These are phyloP conservation scores for Alternaria viburni DNA, from an alignment of 2,329 filamentous ascomycete species.

Conservation along the genomic window DNA sequence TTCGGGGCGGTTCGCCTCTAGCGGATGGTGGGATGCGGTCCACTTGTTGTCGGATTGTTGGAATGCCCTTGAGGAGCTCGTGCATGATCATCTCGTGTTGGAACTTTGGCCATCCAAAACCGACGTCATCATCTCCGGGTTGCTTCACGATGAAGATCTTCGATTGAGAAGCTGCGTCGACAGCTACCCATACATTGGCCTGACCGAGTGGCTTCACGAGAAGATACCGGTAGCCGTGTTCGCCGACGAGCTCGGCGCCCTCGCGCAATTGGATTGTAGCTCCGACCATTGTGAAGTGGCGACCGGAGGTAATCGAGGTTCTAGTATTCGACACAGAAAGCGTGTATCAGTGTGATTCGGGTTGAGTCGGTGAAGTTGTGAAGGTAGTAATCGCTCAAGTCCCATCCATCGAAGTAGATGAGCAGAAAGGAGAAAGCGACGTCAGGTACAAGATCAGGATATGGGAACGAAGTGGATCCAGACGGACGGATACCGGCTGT, in stretches of 20 bases:
- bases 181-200: slow-evolving; percentile 16
- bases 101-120: slow-evolving; percentile 12
- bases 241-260: slow-evolving; percentile 14
- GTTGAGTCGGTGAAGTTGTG: not conserved
- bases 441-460: not conserved
- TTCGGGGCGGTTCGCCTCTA: slow-evolving; percentile 6
- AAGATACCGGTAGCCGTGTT: slow-evolving; percentile 15
- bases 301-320: not conserved
- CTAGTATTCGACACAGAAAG: not conserved
- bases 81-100: slow-evolving; percentile 20
- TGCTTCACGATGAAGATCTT: slow-evolving; percentile 18
- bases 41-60: slow-evolving; percentile 13
- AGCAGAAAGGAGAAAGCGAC: not conserved
- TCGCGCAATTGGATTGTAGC: slow-evolving; percentile 12
- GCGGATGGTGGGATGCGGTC: slow-evolving; percentile 14
- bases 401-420: not conserved
- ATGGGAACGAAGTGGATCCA: not conserved
- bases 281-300: slow-evolving; percentile 1
- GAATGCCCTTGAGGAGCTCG: slow-evolving; percentile 13
- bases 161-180: slow-evolving; percentile 16
- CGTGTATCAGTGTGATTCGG: not conserved
- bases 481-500: slow-evolving; percentile 8
- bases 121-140: slow-evolving; percentile 14
- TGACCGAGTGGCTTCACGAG: slow-evolving; percentile 16
- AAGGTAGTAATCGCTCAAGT: not conserved